Evolutionary conservation across 345 rosid species (phyloP).

Genomic region (Sonneratia caseolaris): DNA sequence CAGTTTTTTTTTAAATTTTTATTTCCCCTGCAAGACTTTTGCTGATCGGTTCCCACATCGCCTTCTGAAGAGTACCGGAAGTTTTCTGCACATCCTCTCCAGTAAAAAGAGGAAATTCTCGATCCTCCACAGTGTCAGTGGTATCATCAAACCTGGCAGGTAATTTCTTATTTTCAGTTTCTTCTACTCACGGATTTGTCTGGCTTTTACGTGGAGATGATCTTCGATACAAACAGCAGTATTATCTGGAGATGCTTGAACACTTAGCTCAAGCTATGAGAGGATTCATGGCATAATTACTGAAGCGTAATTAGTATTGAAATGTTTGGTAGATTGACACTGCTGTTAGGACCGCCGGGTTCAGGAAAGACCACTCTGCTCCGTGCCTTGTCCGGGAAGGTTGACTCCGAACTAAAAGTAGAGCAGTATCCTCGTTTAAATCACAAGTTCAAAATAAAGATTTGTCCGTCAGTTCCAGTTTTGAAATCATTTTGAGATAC

Average conservation of each 20-base stretch:
- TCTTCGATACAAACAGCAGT: too few relatives aligned
- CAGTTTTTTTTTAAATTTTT: too few relatives aligned
- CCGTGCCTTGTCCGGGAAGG: conserved; percentile 9
- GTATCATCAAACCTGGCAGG: conserved; percentile 16
- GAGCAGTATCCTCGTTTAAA: not conserved
- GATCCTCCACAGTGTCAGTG: conserved; percentile 11
- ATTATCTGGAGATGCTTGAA: not conserved
- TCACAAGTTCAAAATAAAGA: not conserved
- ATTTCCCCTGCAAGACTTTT: not conserved
- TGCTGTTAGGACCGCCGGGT: conserved; percentile 17
- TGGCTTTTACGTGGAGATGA: too few relatives aligned
- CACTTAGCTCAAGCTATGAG: not conserved
- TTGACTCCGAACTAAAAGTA: conserved; percentile 7
- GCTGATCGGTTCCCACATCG: not conserved
- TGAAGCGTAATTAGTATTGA: too few relatives aligned
- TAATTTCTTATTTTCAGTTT: not conserved
- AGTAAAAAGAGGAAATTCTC: conserved; percentile 11
- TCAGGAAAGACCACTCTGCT: conserved; percentile 18
- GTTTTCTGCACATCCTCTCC: conserved; percentile 10
- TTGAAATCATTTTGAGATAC: not conserved
- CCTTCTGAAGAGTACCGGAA: conserved; percentile 1
- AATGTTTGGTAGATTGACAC: conserved; percentile 12
- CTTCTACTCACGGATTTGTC: not conserved
- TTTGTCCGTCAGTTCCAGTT: not conserved
- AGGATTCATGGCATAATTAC: not conserved